Base-by-base conservation (phyloP, 768 basidiomycete genomes). In the Auriculariales sp. region DNA sequence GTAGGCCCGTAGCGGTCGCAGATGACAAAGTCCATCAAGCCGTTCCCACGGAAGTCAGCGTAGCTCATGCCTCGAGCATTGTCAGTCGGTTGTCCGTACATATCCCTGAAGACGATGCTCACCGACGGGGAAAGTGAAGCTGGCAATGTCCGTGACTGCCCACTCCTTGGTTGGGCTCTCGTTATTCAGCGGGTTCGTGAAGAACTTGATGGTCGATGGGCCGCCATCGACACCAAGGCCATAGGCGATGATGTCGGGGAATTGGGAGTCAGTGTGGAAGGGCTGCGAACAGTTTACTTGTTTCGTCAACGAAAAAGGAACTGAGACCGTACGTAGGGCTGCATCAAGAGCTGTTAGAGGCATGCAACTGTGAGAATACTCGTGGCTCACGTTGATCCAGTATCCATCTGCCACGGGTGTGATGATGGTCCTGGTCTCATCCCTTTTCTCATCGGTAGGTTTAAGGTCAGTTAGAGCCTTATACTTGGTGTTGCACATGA, bases 301-400 rank as follows among this genome's bases (percentile, higher is more conserved):
- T n/a, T n/a, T n/a, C n/a, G n/a, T n/a, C n/a, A n/a, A n/a, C n/a
- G n/a, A n/a, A n/a, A n/a, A n/a, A n/a, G n/a, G n/a, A n/a, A n/a
- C n/a, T n/a, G n/a, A n/a, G n/a, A n/a, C n/a, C n/a, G n/a, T n/a
- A n/a, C n/a, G n/a, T n/a, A n/a, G n/a, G n/a, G n/a, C n/a, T n/a
- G n/a, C n/a, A n/a, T n/a, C n/a, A n/a, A n/a, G n/a, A n/a, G n/a
- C n/a, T n/a, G n/a, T n/a, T n/a, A n/a, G n/a, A n/a, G n/a, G n/a
- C n/a, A n/a, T n/a, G n/a, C n/a, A n/a, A n/a, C n/a, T n/a, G n/a
- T n/a, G n/a, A n/a, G n/a, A n/a, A n/a, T n/a, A n/a, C n/a, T n/a
- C n/a, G n/a, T n/a, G n/a, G n/a, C n/a, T n/a, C n/a, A n/a, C n/a
- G 22, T 58, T 36, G 32, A 57, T 25, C 54, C 56, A 57, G 54